A percentile compares a stretch with the other conserved stretches of the same genome.
Conservation (phyloP, 1,284 basidiomycete species). For the Microbotryum saponariae region DNA sequence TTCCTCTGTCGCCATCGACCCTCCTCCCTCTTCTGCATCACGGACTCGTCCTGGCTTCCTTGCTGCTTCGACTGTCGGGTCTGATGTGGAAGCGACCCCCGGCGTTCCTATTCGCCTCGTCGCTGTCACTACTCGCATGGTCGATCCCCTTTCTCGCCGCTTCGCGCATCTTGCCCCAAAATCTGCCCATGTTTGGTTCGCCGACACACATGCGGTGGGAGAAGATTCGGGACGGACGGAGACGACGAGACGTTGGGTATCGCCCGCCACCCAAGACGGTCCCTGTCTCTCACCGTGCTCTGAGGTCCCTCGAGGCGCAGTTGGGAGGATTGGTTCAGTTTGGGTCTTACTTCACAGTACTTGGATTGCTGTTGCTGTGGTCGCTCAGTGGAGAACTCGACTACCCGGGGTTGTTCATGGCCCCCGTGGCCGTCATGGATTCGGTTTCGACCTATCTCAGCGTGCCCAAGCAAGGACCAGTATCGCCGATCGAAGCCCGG, state of each 20-base stretch:
- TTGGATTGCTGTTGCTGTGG: slow-evolving; percentile 28
- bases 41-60: slow-evolving; percentile 25
- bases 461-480: background rate
- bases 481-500: slow-evolving; percentile 27
- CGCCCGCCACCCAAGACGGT: slow-evolving; percentile 31
- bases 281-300: slow-evolving; percentile 26
- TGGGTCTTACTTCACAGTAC: slow-evolving; percentile 27
- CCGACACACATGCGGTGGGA: slow-evolving; percentile 28
- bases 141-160: slow-evolving; percentile 31
- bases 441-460: background rate
- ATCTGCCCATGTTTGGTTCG: slow-evolving; percentile 30
- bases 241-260: slow-evolving; percentile 29
- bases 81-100: slow-evolving; percentile 21
- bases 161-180: slow-evolving; percentile 31
- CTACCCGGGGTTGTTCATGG: slow-evolving; percentile 17
- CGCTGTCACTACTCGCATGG: slow-evolving; percentile 32
- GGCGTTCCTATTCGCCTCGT: slow-evolving; percentile 26
- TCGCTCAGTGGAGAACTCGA: slow-evolving; percentile 31
- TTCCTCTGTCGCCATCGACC: slow-evolving; percentile 30
- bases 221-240: slow-evolving; percentile 30
- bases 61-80: slow-evolving; percentile 19
- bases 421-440: background rate
- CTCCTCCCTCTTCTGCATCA: slow-evolving; percentile 31
- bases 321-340: slow-evolving; percentile 33
- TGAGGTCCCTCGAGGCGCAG: slow-evolving; percentile 28